These are phyloP conservation scores for Pleurotus tuber-regium DNA, from an alignment of 768 basidiomycete species.

Conservation along the genomic window DNA sequence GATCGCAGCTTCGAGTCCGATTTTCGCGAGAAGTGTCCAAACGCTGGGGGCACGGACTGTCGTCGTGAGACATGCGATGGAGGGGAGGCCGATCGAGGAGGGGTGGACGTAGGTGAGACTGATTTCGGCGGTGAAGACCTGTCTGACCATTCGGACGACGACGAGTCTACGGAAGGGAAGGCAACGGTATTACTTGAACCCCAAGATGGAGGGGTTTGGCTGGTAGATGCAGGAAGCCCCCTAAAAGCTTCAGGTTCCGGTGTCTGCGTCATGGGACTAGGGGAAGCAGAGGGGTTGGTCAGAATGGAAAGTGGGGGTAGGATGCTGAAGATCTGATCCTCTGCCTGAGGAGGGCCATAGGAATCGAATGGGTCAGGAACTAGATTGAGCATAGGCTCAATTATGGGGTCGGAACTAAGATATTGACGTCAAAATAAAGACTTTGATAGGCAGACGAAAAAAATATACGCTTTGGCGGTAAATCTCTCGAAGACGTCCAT, in stretches of 20 bases:
- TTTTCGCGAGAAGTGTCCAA: conserved; percentile 43
- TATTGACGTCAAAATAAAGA: no score
- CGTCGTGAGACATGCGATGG: conserved; percentile 38
- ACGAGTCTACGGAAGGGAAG: conserved; percentile 42
- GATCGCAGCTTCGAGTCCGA: conserved; percentile 67
- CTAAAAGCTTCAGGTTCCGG: conserved; percentile 36
- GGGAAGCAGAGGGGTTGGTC: conserved; percentile 53
- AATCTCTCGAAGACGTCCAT: conserved; percentile 91
- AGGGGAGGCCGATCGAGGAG: conserved; percentile 54
- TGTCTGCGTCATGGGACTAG: conserved; percentile 55
- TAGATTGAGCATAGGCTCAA: conserved; percentile 88
- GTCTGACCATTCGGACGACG: conserved; percentile 52
- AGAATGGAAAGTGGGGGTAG: conserved; percentile 83
- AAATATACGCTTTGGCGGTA: conserved; percentile 74
- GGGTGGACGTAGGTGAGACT: conserved; percentile 39
- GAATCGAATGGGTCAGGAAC: conserved; percentile 93
- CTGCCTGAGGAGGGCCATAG: conserved; percentile 83
- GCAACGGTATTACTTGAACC: conserved; percentile 41
- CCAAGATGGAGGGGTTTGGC: conserved; percentile 49
- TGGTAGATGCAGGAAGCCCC: conserved; percentile 29
- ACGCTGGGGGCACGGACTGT: conserved; percentile 47
- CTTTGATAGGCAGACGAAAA: conserved; percentile 16
- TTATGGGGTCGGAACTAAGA: conserved; percentile 76
- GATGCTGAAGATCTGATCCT: conserved; percentile 92
- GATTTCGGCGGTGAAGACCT: conserved; percentile 37